These are phyloP conservation scores for Metschnikowia shivogae DNA, from an alignment of 805 yeast species.

Conservation along the genomic window DNA sequence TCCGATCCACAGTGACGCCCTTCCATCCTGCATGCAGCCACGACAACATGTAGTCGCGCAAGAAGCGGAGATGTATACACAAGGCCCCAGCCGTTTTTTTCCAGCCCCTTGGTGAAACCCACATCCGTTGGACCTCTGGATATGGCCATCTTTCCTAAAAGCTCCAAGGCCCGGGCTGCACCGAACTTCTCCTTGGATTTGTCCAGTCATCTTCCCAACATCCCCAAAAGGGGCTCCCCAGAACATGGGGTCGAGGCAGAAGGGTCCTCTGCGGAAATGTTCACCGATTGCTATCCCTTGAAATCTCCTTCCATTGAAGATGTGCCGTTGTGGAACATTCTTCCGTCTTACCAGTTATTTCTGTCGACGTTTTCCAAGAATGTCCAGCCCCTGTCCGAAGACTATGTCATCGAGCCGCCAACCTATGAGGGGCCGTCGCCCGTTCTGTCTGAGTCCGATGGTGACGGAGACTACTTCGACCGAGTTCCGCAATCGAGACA, in stretches of 20 bases:
- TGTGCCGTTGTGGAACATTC: constrained; percentile 30
- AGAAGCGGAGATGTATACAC: background rate
- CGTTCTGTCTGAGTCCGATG: constrained; percentile 3
- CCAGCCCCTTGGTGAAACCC: background rate
- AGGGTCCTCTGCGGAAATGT: background rate
- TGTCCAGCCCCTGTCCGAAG: constrained; percentile 29
- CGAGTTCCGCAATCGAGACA: background rate
- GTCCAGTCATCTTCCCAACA: constrained; percentile 3
- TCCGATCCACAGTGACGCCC: too few relatives aligned
- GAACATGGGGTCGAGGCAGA: background rate
- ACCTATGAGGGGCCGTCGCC: constrained; percentile 29
- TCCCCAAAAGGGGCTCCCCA: background rate
- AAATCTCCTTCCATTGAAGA: constrained; percentile 25
- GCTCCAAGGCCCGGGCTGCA: constrained; percentile 7
- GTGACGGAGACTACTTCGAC: constrained; percentile 9
- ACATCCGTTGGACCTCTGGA: constrained; percentile 2
- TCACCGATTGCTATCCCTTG: constrained; percentile 14
- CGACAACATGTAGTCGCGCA: too few relatives aligned
- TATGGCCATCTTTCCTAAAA: constrained; percentile 10
- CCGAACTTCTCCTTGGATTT: constrained; percentile 7
- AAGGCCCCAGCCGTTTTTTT: background rate
- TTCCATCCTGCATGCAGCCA: too few relatives aligned
- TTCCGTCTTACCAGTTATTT: constrained; percentile 29
- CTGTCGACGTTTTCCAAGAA: constrained; percentile 35
- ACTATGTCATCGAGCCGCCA: constrained; percentile 30